Conservation (phyloP, 805 yeast species). For the Lipomyces starkeyi region DNA sequence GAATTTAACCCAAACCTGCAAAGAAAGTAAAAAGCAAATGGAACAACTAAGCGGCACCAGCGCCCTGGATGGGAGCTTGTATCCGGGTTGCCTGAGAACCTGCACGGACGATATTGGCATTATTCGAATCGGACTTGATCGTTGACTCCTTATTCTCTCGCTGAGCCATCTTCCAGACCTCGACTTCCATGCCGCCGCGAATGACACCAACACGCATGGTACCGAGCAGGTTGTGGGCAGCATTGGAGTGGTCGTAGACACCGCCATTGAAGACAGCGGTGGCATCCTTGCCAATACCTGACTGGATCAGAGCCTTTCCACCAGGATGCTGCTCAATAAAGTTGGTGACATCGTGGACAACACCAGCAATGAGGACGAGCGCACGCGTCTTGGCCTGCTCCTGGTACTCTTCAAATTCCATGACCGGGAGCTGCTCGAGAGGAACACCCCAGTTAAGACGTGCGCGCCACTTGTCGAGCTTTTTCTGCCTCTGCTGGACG, state of each 20-base stretch:
- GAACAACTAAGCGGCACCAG: conserved; percentile 59
- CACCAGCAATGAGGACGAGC: conserved; percentile 83
- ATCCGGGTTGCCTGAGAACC: conserved; percentile 64
- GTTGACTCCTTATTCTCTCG: conserved; percentile 68
- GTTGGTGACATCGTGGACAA: conserved; percentile 91
- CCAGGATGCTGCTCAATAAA: conserved; percentile 95
- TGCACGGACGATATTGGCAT: conserved; percentile 62
- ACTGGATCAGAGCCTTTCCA: conserved; percentile 75
- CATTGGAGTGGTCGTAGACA: conserved; percentile 89
- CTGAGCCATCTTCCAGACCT: conserved; percentile 70
- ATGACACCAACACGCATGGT: conserved; percentile 92
- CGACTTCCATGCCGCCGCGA: conserved; percentile 79
- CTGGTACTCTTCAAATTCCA: conserved; percentile 60
- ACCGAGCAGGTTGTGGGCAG: conserved; percentile 87
- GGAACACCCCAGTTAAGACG: conserved; percentile 94
- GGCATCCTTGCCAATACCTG: conserved; percentile 91
- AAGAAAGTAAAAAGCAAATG: not conserved
- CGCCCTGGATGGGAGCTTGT: conserved; percentile 56
- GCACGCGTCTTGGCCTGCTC: conserved; percentile 60
- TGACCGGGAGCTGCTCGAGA: conserved; percentile 79
- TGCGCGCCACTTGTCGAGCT: conserved; percentile 75
- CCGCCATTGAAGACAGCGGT: conserved; percentile 95
- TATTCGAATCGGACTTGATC: conserved; percentile 59
- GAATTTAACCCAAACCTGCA: conserved; percentile 1
- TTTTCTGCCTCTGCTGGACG: conserved; percentile 81